phyloP scores from a whole-genome alignment of 1,284 basidiomycete genomes.

The Pholiota adiposa region DNA sequence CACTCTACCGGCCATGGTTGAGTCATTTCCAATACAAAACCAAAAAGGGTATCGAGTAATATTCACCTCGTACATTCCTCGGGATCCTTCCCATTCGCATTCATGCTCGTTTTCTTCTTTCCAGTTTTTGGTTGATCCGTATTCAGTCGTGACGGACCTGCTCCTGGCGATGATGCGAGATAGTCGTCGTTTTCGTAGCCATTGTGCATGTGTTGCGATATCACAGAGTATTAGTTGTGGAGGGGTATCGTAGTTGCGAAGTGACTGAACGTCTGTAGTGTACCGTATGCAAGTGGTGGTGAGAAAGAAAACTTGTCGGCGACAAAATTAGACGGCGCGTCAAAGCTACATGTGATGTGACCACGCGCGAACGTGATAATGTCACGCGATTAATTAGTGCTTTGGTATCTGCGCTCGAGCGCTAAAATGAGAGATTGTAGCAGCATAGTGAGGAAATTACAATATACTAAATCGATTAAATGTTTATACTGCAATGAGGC shows the following conservation, averaged over 20 bases:
- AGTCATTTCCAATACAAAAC: not conserved
- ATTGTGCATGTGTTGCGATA: not conserved
- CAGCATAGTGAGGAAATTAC: too few relatives aligned
- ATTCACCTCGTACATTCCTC: constrained; percentile 14
- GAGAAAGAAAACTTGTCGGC: not conserved
- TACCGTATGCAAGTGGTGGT: not conserved
- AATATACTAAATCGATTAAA: too few relatives aligned
- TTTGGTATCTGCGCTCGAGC: too few relatives aligned
- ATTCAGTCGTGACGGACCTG: not conserved
- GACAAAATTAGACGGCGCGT: constrained; percentile 4
- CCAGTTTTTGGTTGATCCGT: not conserved
- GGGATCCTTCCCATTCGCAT: constrained; percentile 1
- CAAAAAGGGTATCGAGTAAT: not conserved
- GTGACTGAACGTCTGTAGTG: not conserved
- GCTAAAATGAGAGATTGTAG: too few relatives aligned
- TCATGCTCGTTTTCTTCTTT: not conserved
- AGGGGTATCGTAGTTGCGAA: not conserved
- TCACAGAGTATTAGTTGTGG: not conserved
- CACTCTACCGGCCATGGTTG: too few relatives aligned
- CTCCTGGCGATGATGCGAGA: not conserved
- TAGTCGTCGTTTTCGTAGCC: not conserved
- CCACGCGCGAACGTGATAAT: not conserved
- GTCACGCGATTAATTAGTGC: not conserved
- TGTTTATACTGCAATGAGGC: too few relatives aligned
- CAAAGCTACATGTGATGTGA: constrained; percentile 9